Conservation (phyloP, 176 grass and related monocot species). For the Oryza coarctata region DNA sequence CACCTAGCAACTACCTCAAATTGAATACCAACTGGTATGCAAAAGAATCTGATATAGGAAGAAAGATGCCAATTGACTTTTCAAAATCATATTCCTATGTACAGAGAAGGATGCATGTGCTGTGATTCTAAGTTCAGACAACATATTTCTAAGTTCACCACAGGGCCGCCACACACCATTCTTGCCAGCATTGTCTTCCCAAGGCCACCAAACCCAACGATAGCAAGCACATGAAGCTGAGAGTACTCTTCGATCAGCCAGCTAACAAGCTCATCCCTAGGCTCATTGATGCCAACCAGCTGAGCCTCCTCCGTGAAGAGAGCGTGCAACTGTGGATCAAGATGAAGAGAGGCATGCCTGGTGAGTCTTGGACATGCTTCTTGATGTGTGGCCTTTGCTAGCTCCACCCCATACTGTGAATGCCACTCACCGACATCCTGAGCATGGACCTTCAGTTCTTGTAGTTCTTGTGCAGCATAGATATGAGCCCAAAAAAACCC, state of each 20-base stretch:
- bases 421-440: conserved; percentile 26
- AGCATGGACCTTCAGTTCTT: conserved; percentile 25
- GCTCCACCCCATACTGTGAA: conserved; percentile 14
- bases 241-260: conserved; percentile 33
- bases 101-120: background rate
- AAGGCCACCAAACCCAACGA: conserved; percentile 38
- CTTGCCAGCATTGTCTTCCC: conserved; percentile 41
- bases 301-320: conserved; percentile 42
- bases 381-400: background rate
- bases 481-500: background rate
- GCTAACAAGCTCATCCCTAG: conserved; percentile 11
- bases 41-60: background rate
- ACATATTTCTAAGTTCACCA: conserved; percentile 24
- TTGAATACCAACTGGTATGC: background rate
- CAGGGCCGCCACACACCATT: conserved; percentile 34
- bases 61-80: too few species aligned
- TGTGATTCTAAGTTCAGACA: background rate
- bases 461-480: conserved; percentile 3
- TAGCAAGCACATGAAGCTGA: conserved; percentile 23
- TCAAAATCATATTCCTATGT: background rate
- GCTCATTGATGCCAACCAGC: conserved; percentile 42
- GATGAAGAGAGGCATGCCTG: conserved; percentile 2
- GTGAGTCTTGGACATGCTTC: background rate
- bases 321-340: conserved; percentile 28
- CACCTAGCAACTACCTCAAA: background rate